These are phyloP conservation scores for Neurospora sp. DNA, from an alignment of 495 filamentous ascomycete species.

Conservation along the genomic window DNA sequence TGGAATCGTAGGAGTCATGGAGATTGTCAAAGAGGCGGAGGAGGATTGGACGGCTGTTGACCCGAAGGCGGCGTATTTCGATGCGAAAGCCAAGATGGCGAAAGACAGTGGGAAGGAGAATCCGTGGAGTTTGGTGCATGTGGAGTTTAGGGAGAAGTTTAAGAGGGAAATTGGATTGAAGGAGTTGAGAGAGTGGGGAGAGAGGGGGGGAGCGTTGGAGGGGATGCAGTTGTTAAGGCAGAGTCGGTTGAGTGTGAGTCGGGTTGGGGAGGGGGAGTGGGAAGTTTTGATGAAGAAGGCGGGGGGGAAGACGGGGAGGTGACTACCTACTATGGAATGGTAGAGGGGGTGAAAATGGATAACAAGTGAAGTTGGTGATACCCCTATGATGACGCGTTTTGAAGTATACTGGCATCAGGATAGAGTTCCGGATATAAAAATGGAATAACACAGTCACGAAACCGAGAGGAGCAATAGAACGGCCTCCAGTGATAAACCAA, in stretches of 20 bases:
- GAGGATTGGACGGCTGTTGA: conserved; percentile 78
- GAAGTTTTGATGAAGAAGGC: conserved; percentile 58
- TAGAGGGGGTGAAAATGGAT: background rate
- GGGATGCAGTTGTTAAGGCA: conserved; percentile 77
- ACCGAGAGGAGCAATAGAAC: no score
- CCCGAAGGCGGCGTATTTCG: conserved; percentile 65
- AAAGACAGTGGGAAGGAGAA: conserved; percentile 25
- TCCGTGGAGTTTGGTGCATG: conserved; percentile 82
- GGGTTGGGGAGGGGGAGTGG: conserved; percentile 67
- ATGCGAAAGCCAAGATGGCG: conserved; percentile 56
- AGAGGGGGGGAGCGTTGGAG: conserved; percentile 52
- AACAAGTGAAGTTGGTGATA: background rate
- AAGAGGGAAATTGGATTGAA: conserved; percentile 57
- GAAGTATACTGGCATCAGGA: background rate
- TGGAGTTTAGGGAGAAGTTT: conserved; percentile 76
- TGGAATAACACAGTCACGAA: background rate
- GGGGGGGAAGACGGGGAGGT: conserved; percentile 28
- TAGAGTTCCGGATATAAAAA: no score
- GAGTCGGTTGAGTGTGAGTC: conserved; percentile 72
- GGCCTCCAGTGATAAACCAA: background rate
- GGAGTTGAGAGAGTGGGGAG: conserved; percentile 55
- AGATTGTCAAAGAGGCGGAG: conserved; percentile 74
- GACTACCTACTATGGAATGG: conserved; percentile 14
- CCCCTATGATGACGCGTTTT: background rate
- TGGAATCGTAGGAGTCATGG: conserved; percentile 87